Percentiles rank a stretch among this genome's conserved stretches.
These are phyloP conservation scores for Apiotrichum porosum DNA, from an alignment of 1,284 basidiomycete genomes.

Conservation along the genomic window DNA sequence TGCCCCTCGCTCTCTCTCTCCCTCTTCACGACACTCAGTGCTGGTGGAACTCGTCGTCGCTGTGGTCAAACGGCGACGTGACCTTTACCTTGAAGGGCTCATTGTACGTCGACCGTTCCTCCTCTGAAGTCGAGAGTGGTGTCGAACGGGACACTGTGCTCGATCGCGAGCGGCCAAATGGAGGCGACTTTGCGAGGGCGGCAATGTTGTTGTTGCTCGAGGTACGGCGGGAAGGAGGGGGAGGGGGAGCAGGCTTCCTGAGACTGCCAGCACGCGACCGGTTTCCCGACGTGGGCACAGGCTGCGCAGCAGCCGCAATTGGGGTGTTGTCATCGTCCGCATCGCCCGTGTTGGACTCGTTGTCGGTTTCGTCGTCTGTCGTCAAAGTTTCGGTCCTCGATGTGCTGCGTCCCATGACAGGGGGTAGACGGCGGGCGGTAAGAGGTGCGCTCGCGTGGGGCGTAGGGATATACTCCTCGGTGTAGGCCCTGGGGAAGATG, in stretches of 20 bases:
- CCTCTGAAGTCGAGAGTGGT: no score
- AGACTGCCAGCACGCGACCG: slow-evolving; percentile 48
- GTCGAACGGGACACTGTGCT: no score
- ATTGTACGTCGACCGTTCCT: no score
- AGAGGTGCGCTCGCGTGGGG: slow-evolving; percentile 16
- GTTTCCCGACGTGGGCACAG: slow-evolving; percentile 23
- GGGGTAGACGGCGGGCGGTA: neutral
- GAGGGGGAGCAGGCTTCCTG: slow-evolving; percentile 52
- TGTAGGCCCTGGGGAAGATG: slow-evolving; percentile 70
- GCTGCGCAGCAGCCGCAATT: slow-evolving; percentile 7
- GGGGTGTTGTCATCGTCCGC: slow-evolving; percentile 7
- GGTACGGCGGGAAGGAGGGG: slow-evolving; percentile 49
- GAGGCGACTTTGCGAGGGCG: neutral
- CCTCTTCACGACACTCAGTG: no score
- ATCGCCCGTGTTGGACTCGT: slow-evolving; percentile 4
- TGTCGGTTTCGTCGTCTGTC: slow-evolving; percentile 24
- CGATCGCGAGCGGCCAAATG: neutral
- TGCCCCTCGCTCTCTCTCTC: no score
- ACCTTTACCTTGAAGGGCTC: no score
- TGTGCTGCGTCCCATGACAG: neutral
- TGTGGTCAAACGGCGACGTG: no score
- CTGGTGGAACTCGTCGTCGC: no score
- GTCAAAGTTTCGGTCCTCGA: no score
- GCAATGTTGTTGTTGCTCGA: slow-evolving; percentile 13
- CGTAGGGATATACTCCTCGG: slow-evolving; percentile 52